Evolutionary conservation across 306 rosid species (phyloP).

Genomic region (Citrullus amarus): DNA sequence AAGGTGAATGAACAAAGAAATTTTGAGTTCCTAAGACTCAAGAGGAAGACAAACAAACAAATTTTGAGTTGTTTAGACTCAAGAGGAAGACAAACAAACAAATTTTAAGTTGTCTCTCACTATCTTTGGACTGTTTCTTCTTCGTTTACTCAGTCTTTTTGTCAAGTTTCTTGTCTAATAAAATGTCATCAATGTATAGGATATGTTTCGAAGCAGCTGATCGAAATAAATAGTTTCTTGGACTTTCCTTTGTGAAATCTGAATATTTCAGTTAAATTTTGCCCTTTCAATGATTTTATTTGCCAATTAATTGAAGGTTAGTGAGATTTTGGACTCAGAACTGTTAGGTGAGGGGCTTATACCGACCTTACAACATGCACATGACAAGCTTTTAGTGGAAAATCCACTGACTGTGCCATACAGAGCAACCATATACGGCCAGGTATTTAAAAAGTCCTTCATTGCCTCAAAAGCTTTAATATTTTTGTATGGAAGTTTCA

Average conservation of each 20-base stretch:
- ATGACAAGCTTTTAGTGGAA: constrained; percentile 62
- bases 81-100: background rate
- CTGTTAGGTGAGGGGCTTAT: constrained; percentile 92
- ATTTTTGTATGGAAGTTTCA: constrained; percentile 1
- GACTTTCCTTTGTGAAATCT: background rate
- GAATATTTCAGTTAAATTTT: background rate
- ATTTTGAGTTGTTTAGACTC: background rate
- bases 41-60: background rate
- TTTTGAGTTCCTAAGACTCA: background rate
- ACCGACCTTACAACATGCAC: constrained; percentile 82
- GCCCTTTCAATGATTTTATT: background rate
- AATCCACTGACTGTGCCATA: constrained; percentile 66
- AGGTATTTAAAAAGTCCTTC: constrained; percentile 31
- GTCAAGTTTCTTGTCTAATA: background rate
- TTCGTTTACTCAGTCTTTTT: background rate
- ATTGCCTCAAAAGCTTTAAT: constrained; percentile 1
- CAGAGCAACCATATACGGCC: constrained; percentile 71
- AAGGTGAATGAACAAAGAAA: background rate
- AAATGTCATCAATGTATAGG: background rate
- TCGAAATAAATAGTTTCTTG: background rate
- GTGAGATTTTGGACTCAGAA: constrained; percentile 90
- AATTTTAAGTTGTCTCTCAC: background rate
- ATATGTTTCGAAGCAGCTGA: background rate
- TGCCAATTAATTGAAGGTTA: constrained; percentile 41
- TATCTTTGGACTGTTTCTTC: background rate